These are phyloP conservation scores for Cinchona pubescens DNA, from an alignment of 257 asterid genomes.

Conservation along the genomic window DNA sequence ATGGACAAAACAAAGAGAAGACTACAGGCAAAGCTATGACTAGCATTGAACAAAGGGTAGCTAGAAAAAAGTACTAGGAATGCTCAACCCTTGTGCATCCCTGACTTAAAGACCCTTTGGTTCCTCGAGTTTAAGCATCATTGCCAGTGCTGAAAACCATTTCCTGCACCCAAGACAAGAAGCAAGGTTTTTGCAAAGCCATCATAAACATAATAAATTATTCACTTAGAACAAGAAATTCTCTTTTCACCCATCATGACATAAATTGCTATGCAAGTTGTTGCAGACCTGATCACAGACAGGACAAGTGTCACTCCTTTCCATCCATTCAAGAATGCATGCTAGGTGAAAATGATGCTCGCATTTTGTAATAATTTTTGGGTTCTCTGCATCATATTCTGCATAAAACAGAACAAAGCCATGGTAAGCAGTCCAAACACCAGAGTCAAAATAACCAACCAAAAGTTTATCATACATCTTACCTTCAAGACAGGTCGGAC, in stretches of 20 bases:
- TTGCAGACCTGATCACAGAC: slow-evolving; percentile 74
- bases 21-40: slow-evolving; percentile 21
- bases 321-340: slow-evolving; percentile 97
- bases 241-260: background rate
- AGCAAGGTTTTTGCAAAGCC: background rate
- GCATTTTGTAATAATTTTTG: slow-evolving; percentile 77
- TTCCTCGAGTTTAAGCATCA: slow-evolving; percentile 36
- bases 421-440: slow-evolving; percentile 5
- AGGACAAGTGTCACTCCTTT: slow-evolving; percentile 87
- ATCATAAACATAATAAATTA: background rate
- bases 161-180: slow-evolving; percentile 48
- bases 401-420: slow-evolving; percentile 24
- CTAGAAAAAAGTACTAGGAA: background rate
- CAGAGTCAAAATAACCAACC: background rate
- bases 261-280: background rate
- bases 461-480: slow-evolving; percentile 10
- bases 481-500: slow-evolving; percentile 98
- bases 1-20: slow-evolving; percentile 24
- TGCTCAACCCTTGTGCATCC: slow-evolving; percentile 9
- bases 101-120: slow-evolving; percentile 4
- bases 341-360: slow-evolving; percentile 90
- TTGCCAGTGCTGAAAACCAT: slow-evolving; percentile 54
- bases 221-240: background rate
- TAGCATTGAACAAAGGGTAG: slow-evolving; percentile 20
- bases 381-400: slow-evolving; percentile 87